A percentile compares a stretch with the other conserved stretches of the same genome.
These are phyloP conservation scores for Crithidia sp. DNA, from an alignment of 208 protist species.

Conservation along the genomic window DNA sequence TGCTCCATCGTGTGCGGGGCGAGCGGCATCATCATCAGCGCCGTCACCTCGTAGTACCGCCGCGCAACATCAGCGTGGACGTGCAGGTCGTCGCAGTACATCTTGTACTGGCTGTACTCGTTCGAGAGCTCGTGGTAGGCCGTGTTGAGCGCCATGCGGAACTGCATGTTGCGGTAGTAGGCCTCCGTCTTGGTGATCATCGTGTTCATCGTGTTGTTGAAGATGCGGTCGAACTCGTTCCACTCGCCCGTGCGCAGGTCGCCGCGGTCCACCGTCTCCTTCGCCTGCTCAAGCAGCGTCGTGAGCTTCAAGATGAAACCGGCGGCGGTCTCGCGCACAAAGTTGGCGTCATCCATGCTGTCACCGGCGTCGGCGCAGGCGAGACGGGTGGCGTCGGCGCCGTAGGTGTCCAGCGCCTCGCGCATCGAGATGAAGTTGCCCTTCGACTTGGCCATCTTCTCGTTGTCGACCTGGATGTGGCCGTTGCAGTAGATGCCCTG, in stretches of 20 bases:
- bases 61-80: slow-evolving; percentile 78
- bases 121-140: slow-evolving; percentile 95
- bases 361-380: slow-evolving; percentile 99
- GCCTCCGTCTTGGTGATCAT: slow-evolving; percentile 87
- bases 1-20: slow-evolving; percentile 97
- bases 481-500: slow-evolving; percentile 98
- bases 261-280: slow-evolving; percentile 59
- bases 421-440: slow-evolving; percentile 99
- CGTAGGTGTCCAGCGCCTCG: slow-evolving; percentile 86
- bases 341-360: slow-evolving; percentile 98
- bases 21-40: slow-evolving; percentile 96
- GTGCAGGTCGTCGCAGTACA: slow-evolving; percentile 73
- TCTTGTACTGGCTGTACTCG: slow-evolving; percentile 94
- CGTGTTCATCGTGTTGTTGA: slow-evolving; percentile 94
- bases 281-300: slow-evolving; percentile 93
- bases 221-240: slow-evolving; percentile 93
- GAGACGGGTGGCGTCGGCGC: slow-evolving; percentile 95
- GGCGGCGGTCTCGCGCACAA: slow-evolving; percentile 94
- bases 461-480: slow-evolving; percentile 98
- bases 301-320: slow-evolving; percentile 97
- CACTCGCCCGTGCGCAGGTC: slow-evolving; percentile 63
- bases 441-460: slow-evolving; percentile 99
- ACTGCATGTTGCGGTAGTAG: slow-evolving; percentile 94
- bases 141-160: slow-evolving; percentile 95
- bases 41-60: slow-evolving; percentile 93